A percentile compares a stretch with the other conserved stretches of the same genome.
These are phyloP conservation scores for Capsella rubella DNA, from an alignment of 441 rosid species.

Conservation along the genomic window DNA sequence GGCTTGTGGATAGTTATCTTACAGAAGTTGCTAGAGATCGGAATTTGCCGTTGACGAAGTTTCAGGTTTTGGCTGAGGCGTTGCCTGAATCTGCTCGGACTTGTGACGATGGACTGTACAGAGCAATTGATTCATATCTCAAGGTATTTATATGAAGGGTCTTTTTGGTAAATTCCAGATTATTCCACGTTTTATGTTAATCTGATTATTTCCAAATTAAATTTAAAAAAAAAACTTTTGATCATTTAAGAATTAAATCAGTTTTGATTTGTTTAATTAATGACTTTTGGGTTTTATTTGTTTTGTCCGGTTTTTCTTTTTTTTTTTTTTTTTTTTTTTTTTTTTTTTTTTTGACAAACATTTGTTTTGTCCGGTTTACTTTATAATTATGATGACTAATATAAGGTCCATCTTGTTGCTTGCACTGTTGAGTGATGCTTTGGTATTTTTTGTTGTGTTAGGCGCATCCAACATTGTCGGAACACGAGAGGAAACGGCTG, in stretches of 20 bases:
- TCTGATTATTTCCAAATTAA: too few relatives aligned
- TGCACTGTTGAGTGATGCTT: background rate
- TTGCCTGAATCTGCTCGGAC: slow-evolving; percentile 93
- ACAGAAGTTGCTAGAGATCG: slow-evolving; percentile 91
- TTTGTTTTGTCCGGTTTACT: too few relatives aligned
- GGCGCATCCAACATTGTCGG: slow-evolving; percentile 95
- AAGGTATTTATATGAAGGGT: slow-evolving; percentile 58
- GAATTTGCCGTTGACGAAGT: slow-evolving; percentile 84
- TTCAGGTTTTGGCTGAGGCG: slow-evolving; percentile 93
- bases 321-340: too few relatives aligned
- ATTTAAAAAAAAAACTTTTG: too few relatives aligned
- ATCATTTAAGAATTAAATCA: too few relatives aligned
- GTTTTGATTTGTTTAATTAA: too few relatives aligned
- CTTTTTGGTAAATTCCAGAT: background rate
- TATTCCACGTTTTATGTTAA: background rate
- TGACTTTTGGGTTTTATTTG: too few relatives aligned
- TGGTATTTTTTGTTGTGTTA: slow-evolving; percentile 28
- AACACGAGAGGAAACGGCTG: slow-evolving; percentile 92
- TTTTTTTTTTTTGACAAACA: too few relatives aligned
- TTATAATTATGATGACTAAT: too few relatives aligned
- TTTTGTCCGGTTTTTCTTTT: too few relatives aligned
- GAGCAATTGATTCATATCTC: slow-evolving; percentile 92
- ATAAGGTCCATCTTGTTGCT: background rate
- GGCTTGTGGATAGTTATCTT: slow-evolving; percentile 92
- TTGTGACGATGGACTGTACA: slow-evolving; percentile 90